Evolutionary conservation across 1,139 yeast species (phyloP), one percentile per base, ranked within the genome.

Genomic region (Candida sojae): DNA sequence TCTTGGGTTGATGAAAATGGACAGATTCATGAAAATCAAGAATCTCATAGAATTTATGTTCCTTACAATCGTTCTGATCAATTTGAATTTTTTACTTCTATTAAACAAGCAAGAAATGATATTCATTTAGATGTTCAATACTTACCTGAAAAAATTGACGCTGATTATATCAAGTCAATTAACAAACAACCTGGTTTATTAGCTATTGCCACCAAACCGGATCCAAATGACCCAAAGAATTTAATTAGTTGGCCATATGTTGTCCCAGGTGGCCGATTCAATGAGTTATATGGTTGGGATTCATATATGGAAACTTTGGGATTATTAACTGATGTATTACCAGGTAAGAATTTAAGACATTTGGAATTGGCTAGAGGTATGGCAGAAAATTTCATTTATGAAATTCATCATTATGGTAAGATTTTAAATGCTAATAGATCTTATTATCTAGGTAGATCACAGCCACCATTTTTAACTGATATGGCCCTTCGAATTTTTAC

Each of bases 281-380:
- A 95, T 67, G 99, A 93, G 67, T 78, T 91, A 48, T 93, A 93
- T 61, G 99, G 99, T 7, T 93, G 99, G 99, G 99, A 93, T 66
- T 90, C 97, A 1, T 93, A 93, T 63, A 88, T 95, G 86, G 93
- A 88, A 62, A 82, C 96, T 0, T 68, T 92, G 31, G 99, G 99
- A 1, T 73, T 93, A 44, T 66, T 93, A 38, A 79, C 82, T 12
- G 89, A 88, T 59, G 84, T 80, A 28, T 75, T 83, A 8, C 46
- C 47, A 7, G 52, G 76, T 4, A 87, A 84, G 35, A 54, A 67
- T 41, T 62, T 61, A 42, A 63, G 61, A n/a, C 68, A 71, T 54
- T 66, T 75, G 45, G 55, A 62, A 29, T 75, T 92, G 38, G 95
- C 97, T 7, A 76, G 86, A 57, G 97, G 96, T 0, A 90, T 93